phyloP scores from a whole-genome alignment of 2,329 filamentous ascomycete species.

The Daldinia sp. region DNA sequence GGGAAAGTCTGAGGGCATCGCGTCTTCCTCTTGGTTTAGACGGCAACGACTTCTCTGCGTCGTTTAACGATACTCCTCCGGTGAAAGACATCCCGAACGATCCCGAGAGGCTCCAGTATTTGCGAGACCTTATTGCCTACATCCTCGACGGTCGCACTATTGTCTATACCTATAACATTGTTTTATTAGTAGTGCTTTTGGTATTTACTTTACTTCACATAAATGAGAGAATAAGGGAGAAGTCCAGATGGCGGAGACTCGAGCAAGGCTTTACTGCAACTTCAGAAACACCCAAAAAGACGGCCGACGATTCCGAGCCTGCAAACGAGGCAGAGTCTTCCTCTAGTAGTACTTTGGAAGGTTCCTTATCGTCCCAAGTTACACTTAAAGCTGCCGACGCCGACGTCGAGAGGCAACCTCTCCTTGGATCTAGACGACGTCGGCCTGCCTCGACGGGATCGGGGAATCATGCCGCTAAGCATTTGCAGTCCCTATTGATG shows the following conservation, averaged over 20 bases:
- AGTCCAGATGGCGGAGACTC: conserved; percentile 45
- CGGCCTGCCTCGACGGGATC: not conserved
- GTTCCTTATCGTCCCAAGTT: conserved; percentile 44
- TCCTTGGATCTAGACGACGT: conserved; percentile 43
- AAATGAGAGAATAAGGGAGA: conserved; percentile 40
- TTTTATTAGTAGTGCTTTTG: conserved; percentile 49
- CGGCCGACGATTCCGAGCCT: conserved; percentile 27
- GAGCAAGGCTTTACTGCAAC: conserved; percentile 28
- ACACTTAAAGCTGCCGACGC: conserved; percentile 43
- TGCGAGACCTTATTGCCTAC: conserved; percentile 50
- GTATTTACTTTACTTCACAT: conserved; percentile 49
- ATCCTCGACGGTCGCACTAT: conserved; percentile 53
- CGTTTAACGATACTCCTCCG: conserved; percentile 18
- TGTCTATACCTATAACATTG: conserved; percentile 52
- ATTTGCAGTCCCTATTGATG: conserved; percentile 55
- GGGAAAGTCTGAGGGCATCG: conserved; percentile 43
- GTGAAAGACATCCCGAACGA: conserved; percentile 38
- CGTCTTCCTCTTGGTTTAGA: conserved; percentile 23
- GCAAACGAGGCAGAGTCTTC: conserved; percentile 48
- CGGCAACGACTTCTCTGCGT: conserved; percentile 24
- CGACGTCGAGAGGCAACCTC: conserved; percentile 55
- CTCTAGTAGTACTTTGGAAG: conserved; percentile 53
- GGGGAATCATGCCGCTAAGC: conserved; percentile 12
- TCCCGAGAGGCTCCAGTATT: conserved; percentile 54
- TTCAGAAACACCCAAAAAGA: conserved; percentile 15